phyloP scores from a whole-genome alignment of 352 stramenopile species.

The Phytophthora megakarya region DNA sequence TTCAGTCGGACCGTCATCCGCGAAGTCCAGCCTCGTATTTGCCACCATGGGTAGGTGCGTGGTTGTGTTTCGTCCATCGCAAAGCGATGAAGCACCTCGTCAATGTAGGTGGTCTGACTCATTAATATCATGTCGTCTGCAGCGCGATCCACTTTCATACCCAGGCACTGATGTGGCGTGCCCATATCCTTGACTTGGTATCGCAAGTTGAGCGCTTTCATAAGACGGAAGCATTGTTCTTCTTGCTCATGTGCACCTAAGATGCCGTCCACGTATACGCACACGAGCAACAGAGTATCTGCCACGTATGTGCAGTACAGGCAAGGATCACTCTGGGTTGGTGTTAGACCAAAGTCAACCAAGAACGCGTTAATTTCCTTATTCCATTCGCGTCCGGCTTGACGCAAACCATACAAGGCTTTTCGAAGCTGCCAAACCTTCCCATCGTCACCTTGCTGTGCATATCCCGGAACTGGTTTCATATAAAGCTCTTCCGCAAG shows the following conservation, averaged over 20 bases:
- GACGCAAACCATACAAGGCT: constrained; percentile 2
- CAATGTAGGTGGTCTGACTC: neutral
- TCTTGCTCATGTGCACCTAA: neutral
- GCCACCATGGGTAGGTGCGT: neutral
- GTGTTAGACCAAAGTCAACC: neutral
- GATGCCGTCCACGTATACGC: constrained; percentile 8
- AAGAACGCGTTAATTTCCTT: constrained; percentile 1
- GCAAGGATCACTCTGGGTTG: neutral
- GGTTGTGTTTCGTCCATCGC: neutral
- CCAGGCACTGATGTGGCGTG: neutral
- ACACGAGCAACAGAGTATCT: neutral
- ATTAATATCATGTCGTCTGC: neutral
- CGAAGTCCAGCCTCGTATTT: neutral
- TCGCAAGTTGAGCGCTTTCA: neutral
- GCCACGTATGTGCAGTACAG: neutral
- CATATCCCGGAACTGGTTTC: neutral
- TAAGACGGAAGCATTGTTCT: neutral
- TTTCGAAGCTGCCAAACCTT: constrained; percentile 10
- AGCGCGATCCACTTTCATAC: neutral
- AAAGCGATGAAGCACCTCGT: constrained; percentile 8
- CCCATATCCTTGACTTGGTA: constrained; percentile 9
- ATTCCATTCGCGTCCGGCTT: constrained; percentile 7
- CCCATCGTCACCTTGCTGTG: neutral
- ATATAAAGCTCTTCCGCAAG: neutral
- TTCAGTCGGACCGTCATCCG: neutral